Conservation (phyloP, 2,329 filamentous ascomycete species). For the Ascochyta pisi region DNA sequence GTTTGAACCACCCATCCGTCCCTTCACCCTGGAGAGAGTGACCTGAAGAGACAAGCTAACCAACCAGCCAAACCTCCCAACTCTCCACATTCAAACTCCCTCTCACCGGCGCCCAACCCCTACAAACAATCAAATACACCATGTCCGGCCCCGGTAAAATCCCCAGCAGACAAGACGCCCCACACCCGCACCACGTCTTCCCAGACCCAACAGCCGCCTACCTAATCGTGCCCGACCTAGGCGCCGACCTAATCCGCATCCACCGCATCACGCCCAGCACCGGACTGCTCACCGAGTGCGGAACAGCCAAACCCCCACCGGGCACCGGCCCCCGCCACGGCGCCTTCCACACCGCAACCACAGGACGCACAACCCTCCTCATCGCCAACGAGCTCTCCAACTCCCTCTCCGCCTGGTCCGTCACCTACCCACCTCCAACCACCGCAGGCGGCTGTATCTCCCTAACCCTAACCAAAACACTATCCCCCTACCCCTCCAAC, state of each 20-base stretch:
- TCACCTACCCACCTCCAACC: conserved; percentile 37
- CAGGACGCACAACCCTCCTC: conserved; percentile 43
- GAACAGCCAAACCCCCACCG: conserved; percentile 49
- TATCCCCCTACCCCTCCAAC: conserved; percentile 44
- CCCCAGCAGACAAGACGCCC: conserved; percentile 59
- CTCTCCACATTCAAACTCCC: conserved; percentile 47
- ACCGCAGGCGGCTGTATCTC: conserved; percentile 37
- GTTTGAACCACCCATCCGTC: conserved; percentile 3
- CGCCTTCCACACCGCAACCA: conserved; percentile 51
- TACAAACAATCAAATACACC: conserved; percentile 41
- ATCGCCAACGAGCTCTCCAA: conserved; percentile 46
- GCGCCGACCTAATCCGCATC: conserved; percentile 62
- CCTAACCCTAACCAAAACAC: conserved; percentile 38
- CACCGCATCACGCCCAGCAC: conserved; percentile 57
- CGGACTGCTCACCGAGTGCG: conserved; percentile 57
- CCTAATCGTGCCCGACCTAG: conserved; percentile 61
- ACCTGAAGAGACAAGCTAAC: background rate
- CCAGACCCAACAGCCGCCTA: conserved; percentile 59
- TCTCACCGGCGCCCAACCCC: conserved; percentile 33
- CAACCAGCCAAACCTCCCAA: conserved; percentile 37
- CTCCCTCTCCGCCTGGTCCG: conserved; percentile 39
- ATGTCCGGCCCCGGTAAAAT: conserved; percentile 51
- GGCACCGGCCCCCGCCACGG: conserved; percentile 63
- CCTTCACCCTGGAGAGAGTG: no score
- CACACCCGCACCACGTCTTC: conserved; percentile 63